phyloP scores from a whole-genome alignment of 208 protist genomes.

The Zelonia costaricensis region DNA sequence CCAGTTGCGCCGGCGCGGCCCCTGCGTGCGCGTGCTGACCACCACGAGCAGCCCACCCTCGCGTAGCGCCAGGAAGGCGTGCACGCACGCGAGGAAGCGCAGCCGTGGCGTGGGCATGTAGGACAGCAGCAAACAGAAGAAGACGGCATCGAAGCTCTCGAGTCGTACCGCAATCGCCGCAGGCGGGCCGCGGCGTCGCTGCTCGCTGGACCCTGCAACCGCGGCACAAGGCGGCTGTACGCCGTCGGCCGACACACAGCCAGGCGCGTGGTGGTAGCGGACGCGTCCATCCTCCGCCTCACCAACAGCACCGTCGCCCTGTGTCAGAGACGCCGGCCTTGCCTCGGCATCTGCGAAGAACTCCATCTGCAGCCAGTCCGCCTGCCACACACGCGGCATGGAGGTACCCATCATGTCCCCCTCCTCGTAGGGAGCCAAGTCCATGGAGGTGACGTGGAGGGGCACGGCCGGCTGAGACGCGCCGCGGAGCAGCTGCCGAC shows the following conservation, averaged over 20 bases:
- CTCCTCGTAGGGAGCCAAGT: slow-evolving; percentile 59
- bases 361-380: slow-evolving; percentile 64
- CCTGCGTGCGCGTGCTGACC: slow-evolving; percentile 85
- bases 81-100: slow-evolving; percentile 73
- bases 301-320: background rate
- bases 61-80: slow-evolving; percentile 74
- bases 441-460: slow-evolving; percentile 59
- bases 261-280: background rate
- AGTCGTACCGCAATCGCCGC: slow-evolving; percentile 16
- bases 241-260: background rate
- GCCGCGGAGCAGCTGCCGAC: slow-evolving; percentile 25
- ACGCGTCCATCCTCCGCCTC: slow-evolving; percentile 11
- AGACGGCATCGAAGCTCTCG: slow-evolving; percentile 63
- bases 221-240: too few relatives aligned
- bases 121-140: slow-evolving; percentile 87
- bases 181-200: background rate
- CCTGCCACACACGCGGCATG: slow-evolving; percentile 27
- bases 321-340: background rate
- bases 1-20: slow-evolving; percentile 56
- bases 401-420: background rate
- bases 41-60: slow-evolving; percentile 78
- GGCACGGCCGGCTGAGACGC: slow-evolving; percentile 35
- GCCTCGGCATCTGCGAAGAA: slow-evolving; percentile 34
- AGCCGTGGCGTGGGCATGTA: slow-evolving; percentile 80
- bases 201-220: too few relatives aligned